These are phyloP conservation scores for Graphilbum sp. DNA, from an alignment of 2,329 filamentous ascomycete species.

Conservation along the genomic window DNA sequence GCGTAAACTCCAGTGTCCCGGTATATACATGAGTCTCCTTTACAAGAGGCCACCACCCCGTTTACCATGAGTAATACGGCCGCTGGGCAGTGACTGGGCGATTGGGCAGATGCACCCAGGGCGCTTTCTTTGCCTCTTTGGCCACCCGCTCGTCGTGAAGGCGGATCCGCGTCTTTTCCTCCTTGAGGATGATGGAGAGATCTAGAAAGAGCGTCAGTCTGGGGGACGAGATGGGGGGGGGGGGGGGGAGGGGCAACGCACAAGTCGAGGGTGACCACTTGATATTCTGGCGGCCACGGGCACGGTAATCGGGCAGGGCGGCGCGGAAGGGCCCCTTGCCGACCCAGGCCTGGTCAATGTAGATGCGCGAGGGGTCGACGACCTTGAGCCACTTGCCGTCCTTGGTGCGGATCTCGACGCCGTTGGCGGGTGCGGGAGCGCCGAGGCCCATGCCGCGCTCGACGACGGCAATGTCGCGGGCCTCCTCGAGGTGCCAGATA, in stretches of 20 bases:
- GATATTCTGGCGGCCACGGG: conserved; percentile 51
- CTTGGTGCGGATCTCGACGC: conserved; percentile 51
- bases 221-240: background rate
- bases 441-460: conserved; percentile 71
- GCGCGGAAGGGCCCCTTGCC: conserved; percentile 45
- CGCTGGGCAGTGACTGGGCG: conserved; percentile 69
- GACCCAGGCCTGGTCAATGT: conserved; percentile 88
- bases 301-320: conserved; percentile 52
- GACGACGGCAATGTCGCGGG: conserved; percentile 66
- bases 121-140: conserved; percentile 56
- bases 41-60: background rate
- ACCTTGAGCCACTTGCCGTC: conserved; percentile 58
- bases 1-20: too few species aligned
- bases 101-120: conserved; percentile 82
- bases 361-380: conserved; percentile 63
- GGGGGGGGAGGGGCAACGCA: conserved; percentile 28
- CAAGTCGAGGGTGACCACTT: conserved; percentile 47
- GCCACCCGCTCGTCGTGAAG: conserved; percentile 62
- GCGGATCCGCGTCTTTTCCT: conserved; percentile 78
- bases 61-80: conserved; percentile 83
- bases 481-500: conserved; percentile 60
- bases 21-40: too few species aligned
- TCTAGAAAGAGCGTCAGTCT: conserved; percentile 24
- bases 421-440: conserved; percentile 15
- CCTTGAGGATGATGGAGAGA: conserved; percentile 72